Evolutionary conservation across 139 green algal species (phyloP), one percentile per base, ranked within the genome.

Genomic region (Zygnema circumcarinatum): DNA sequence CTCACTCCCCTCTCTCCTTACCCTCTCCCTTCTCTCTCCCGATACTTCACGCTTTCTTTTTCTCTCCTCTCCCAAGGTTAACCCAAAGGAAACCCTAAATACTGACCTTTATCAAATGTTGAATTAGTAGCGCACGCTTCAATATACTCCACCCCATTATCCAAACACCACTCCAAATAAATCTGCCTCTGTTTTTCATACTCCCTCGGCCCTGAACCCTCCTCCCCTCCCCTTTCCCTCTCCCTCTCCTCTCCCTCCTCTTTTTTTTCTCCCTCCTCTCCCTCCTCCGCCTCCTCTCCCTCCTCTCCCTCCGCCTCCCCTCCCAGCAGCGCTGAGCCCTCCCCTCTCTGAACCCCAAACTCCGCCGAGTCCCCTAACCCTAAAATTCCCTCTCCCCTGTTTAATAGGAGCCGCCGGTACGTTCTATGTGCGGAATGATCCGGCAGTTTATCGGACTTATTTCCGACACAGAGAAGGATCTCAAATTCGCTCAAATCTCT

Each of bases 71-170:
- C n/a, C n/a, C n/a, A n/a, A n/a, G n/a, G n/a, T n/a, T n/a, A n/a
- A n/a, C n/a, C n/a, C n/a, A n/a, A n/a, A n/a, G n/a, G n/a, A n/a
- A n/a, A n/a, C n/a, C n/a, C n/a, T n/a, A n/a, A 62, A 62, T 7
- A 62, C 47, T 2, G 36, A 88, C 83, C 74, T 80, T 2, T 11
- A 38, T 89, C 84, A 41, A 89, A 47, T 0, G 20, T 3, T 38
- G 83, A 76, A 22, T 87, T 2, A 3, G 62, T 2, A 83, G 84
- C 76, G 39, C 84, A 89, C 74, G 84, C 38, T 20, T 89, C 84
- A 31, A 89, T 56, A 54, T 79, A 89, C 53, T 89, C 84, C 0
- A 89, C 38, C 1, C 84, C 52, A 56, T 89, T 89, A 56, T 85
- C 76, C 39, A 11, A 32, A 62, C 84, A 89, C 84, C 84, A 89